phyloP scores from a whole-genome alignment of 768 basidiomycete species.

The Suillus decipiens region DNA sequence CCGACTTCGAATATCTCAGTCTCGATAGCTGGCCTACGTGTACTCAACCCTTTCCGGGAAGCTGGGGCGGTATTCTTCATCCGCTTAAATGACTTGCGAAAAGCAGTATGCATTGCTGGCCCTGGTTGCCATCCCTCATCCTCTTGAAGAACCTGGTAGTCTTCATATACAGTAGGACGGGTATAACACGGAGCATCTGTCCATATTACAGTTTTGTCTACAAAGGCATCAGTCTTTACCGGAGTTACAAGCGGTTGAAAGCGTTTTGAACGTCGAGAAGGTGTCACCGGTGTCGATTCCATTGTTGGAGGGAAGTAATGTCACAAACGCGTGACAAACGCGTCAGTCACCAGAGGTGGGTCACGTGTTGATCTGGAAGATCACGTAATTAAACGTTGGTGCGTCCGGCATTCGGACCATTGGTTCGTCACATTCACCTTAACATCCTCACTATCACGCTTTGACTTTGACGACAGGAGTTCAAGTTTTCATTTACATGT shows the following conservation, averaged over 20 bases:
- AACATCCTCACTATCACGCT: too few relatives aligned
- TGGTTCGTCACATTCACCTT: too few relatives aligned
- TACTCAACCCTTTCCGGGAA: constrained; percentile 19
- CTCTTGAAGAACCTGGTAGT: constrained; percentile 29
- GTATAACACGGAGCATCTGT: constrained; percentile 22
- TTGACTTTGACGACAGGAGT: too few relatives aligned
- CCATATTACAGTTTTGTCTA: constrained; percentile 32
- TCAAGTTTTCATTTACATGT: too few relatives aligned
- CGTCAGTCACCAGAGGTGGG: neutral
- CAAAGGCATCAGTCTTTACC: constrained; percentile 26
- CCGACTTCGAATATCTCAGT: constrained; percentile 52
- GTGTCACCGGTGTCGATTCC: constrained; percentile 24
- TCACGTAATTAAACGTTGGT: too few relatives aligned
- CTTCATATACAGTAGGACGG: constrained; percentile 26
- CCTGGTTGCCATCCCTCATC: constrained; percentile 27
- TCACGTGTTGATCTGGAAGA: neutral
- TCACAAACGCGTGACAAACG: constrained; percentile 3
- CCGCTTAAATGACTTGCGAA: constrained; percentile 33
- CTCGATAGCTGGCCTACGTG: constrained; percentile 4
- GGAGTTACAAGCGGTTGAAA: constrained; percentile 35
- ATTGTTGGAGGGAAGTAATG: neutral
- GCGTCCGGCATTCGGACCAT: too few relatives aligned
- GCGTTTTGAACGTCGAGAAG: constrained; percentile 40
- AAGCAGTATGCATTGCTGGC: constrained; percentile 24
- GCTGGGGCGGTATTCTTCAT: constrained; percentile 15